Evolutionary conservation across 2,329 filamentous ascomycete species (phyloP), one percentile per base, ranked within the genome.

Genomic region (Exophiala aquamarina): DNA sequence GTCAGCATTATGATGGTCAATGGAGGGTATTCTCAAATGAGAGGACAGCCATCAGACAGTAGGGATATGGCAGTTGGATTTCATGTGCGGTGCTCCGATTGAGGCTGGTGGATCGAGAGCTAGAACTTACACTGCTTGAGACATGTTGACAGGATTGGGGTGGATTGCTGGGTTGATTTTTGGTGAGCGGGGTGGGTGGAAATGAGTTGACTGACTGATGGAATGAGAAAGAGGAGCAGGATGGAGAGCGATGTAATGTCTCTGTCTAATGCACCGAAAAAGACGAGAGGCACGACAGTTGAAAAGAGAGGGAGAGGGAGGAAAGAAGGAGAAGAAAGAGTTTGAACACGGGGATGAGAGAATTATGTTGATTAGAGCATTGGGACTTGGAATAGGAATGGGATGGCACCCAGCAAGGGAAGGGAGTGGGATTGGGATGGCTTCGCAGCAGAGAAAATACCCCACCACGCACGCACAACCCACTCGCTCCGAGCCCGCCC

Each of bases 1-100:
- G 69, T 73, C 64, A 73, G 70, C 63, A 62, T 63, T 57, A 54
- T 61, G 62, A 49, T 60, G 53, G 63, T 67, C 63, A 67, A 66
- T 59, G 20, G 48, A 47, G 37, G 15, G 26, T 39, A 28, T 18
- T 43, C 23, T 40, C 18, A 35, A 38, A 28, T 14, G 33, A 32
- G 23, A 28, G 14, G 47, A 44, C 14, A 32, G 39, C 15, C 33
- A 23, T 41, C 14, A 49, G 43, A 31, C 6, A 36, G 19, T 18
- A 20, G 23, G 42, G 15, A 9, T 13, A 28, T n/a, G 4, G 14
- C 9, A 17, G 35, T 26, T 26, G 23, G 23, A 26, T 26, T 26
- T 6, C 11, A 26, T 26, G 6, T 26, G 23, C 23, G 6, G 23
- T 26, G 6, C 6, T 26, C 23, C 23, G 6, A 6, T 26, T 26